These are phyloP conservation scores for Xanthoconium purpureum DNA, from an alignment of 768 basidiomycete species.

Conservation along the genomic window DNA sequence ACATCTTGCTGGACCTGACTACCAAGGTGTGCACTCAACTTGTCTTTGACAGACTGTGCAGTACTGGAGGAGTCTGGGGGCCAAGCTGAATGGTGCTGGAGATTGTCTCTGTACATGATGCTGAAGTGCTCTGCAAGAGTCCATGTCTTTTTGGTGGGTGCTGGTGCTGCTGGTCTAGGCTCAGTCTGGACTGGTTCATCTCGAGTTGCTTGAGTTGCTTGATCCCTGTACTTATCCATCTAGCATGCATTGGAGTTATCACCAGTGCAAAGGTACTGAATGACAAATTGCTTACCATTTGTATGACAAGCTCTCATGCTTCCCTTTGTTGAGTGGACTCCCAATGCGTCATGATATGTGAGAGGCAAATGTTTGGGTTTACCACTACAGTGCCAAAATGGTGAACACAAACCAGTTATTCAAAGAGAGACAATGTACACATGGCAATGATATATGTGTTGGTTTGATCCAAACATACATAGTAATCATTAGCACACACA, in stretches of 20 bases:
- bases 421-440: background rate
- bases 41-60: background rate
- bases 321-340: background rate
- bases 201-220: no score
- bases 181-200: no score
- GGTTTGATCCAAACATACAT: background rate
- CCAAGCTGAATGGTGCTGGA: no score
- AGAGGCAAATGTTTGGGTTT: background rate
- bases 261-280: no score
- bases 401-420: background rate
- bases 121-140: no score
- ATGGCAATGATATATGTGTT: background rate
- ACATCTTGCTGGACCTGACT: background rate
- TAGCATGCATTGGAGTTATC: no score
- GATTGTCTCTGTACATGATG: no score
- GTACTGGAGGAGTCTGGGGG: no score
- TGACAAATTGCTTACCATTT: background rate
- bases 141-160: no score
- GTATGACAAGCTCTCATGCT: background rate
- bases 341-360: background rate
- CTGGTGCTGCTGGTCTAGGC: no score
- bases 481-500: background rate
- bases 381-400: background rate
- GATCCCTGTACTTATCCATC: no score
- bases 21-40: background rate